phyloP scores from a whole-genome alignment of 441 rosid species.

The Gossypium trilobum region DNA sequence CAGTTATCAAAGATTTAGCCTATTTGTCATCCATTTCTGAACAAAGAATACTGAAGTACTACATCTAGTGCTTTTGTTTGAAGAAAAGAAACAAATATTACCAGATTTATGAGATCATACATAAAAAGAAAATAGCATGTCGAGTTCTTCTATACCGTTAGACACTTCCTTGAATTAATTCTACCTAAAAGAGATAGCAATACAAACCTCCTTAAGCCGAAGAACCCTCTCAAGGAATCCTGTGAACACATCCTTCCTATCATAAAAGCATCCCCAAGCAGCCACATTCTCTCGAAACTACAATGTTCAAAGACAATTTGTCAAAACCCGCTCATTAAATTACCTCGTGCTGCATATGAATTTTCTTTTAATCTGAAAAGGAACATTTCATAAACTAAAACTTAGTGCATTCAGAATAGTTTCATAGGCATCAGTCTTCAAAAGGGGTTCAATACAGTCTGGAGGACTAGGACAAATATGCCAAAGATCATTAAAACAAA shows the following conservation, averaged over 20 bases:
- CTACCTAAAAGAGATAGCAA: neutral
- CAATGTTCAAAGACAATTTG: constrained; percentile 19
- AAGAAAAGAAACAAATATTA: neutral
- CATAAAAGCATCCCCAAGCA: constrained; percentile 94
- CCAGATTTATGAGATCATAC: neutral
- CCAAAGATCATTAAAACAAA: too few relatives aligned
- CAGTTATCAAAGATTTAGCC: constrained; percentile 17
- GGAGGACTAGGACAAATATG: too few relatives aligned
- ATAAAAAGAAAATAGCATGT: neutral
- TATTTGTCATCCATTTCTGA: neutral
- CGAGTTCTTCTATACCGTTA: neutral
- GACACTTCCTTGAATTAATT: neutral
- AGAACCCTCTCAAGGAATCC: constrained; percentile 74
- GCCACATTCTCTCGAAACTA: constrained; percentile 97
- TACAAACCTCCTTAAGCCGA: constrained; percentile 79
- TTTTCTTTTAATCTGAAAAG: too few relatives aligned
- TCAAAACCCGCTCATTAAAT: neutral
- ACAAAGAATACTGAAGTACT: neutral
- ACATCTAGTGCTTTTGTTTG: neutral
- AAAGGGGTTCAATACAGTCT: too few relatives aligned
- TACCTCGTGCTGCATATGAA: neutral
- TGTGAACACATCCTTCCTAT: constrained; percentile 55
- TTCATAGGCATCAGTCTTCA: too few relatives aligned
- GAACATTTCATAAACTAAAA: too few relatives aligned
- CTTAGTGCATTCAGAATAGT: too few relatives aligned